Conservation (phyloP, 1,284 basidiomycete species). For the Exobasidium cylindrosporum region DNA sequence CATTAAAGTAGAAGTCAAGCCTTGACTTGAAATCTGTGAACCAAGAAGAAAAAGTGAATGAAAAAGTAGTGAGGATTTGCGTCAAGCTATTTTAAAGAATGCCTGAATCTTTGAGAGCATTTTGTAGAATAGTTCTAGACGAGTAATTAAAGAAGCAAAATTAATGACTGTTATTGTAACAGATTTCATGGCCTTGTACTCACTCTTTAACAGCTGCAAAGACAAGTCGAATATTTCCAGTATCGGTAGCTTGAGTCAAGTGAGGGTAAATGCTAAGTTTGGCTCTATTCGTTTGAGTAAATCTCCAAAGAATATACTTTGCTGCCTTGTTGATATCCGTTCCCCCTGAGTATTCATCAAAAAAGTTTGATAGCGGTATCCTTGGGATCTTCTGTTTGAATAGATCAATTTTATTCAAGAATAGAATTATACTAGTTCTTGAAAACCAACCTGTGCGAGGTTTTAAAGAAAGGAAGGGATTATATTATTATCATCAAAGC, state of each 20-base stretch:
- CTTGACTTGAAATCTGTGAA: too few relatives aligned
- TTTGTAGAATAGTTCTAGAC: constrained; percentile 22
- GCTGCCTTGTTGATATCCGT: constrained; percentile 95
- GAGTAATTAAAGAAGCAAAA: not conserved
- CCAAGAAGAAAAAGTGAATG: too few relatives aligned
- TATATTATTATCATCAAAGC: too few relatives aligned
- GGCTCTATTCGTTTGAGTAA: constrained; percentile 84
- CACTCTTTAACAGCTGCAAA: constrained; percentile 92
- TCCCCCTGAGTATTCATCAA: constrained; percentile 87
- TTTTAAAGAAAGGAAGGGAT: too few relatives aligned
- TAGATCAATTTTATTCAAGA: constrained; percentile 88
- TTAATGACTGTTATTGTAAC: not conserved
- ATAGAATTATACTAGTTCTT: constrained; percentile 77
- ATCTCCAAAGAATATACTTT: constrained; percentile 95
- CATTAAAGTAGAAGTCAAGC: too few relatives aligned
- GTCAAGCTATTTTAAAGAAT: constrained; percentile 18
- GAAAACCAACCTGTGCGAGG: constrained; percentile 82
- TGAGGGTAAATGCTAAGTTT: constrained; percentile 50
- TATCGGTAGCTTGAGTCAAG: constrained; percentile 65
- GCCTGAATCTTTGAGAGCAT: constrained; percentile 22
- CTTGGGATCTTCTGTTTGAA: constrained; percentile 84
- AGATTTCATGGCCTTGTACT: constrained; percentile 2
- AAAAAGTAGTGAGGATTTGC: too few relatives aligned
- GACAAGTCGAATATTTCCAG: constrained; percentile 73
- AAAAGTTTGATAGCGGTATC: constrained; percentile 77